phyloP scores from a whole-genome alignment of 306 rosid species.

The Canavalia ensiformis region DNA sequence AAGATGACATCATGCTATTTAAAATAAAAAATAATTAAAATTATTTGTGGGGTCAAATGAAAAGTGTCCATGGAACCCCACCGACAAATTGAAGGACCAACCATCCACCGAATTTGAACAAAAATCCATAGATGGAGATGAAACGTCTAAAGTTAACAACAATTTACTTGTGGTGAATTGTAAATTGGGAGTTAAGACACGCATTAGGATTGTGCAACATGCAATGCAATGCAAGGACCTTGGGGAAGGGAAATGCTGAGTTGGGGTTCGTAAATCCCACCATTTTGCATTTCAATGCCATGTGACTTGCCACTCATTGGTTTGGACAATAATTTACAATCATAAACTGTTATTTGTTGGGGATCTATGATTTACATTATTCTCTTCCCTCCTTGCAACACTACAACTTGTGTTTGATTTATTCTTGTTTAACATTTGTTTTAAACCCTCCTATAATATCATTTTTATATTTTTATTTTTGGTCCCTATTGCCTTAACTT shows the following conservation, averaged over 20 bases:
- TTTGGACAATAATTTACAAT: not conserved
- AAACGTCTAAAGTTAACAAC: not conserved
- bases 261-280: not conserved
- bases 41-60: not conserved
- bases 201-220: not conserved
- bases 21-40: not conserved
- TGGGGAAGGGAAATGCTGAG: not conserved
- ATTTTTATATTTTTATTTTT: not conserved
- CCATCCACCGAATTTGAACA: not conserved
- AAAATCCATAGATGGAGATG: not conserved
- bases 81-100: not conserved
- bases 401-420: not conserved
- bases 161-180: not conserved
- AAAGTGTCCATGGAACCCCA: not conserved
- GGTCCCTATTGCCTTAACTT: not conserved
- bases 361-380: not conserved
- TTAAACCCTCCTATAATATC: not conserved
- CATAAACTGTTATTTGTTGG: not conserved
- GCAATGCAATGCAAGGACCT: slow-evolving; percentile 20
- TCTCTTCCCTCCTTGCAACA: not conserved
- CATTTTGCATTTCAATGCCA: not conserved
- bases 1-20: not conserved
- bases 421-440: not conserved
- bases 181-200: not conserved
- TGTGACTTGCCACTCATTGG: not conserved